Base-by-base conservation (phyloP, 208 protist species). In the Acanthamoeba healyi region DNA sequence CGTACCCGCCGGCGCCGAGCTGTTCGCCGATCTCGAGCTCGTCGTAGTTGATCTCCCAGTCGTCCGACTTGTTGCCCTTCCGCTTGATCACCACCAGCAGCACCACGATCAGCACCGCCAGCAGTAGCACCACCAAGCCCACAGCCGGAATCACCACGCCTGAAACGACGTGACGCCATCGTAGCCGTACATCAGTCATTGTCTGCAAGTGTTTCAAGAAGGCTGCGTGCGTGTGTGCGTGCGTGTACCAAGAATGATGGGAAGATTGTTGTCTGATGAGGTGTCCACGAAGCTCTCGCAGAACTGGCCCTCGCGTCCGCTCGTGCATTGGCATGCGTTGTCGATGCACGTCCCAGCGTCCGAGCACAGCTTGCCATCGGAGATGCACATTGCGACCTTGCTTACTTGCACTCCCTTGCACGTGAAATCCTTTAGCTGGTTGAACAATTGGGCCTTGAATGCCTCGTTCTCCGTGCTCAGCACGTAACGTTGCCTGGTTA, bases 21-120 rank as follows among this genome's bases (percentile, higher is more conserved):
- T 72, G 84, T 14, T 65, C 34, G 29, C 84, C 84, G 9, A 91
- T 9, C 36, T 91, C n/a, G 54, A 91, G 84, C n/a, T 91, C 84
- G 10, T 19, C 38, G 24, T 32, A 91, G 6, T 58, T 15, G 54
- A 91, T 91, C n/a, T 72, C 58, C 84, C 84, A 91, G 38, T 91
- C 84, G 58, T 91, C 40, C 19, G 3, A 29, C 19, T 44, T 7
- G 5, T 19, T 51, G 32, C 26, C 19, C 67, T 32, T 38, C 17
- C 32, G 67, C 19, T 77, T 77, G 34, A 44, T 38, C 34, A 77
- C 24, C 14, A 77, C 15, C 34, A n/a, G 5, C 36, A 77, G 7
- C 1, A 42, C 22, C 7, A 77, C 15, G 32, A 77, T 22, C 15
- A 77, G 19, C 7, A 44, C n/a, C n/a, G 3, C 2, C 32, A 40